Conservation (phyloP, 2,329 filamentous ascomycete genomes). For the Xylariaceae sp. region DNA sequence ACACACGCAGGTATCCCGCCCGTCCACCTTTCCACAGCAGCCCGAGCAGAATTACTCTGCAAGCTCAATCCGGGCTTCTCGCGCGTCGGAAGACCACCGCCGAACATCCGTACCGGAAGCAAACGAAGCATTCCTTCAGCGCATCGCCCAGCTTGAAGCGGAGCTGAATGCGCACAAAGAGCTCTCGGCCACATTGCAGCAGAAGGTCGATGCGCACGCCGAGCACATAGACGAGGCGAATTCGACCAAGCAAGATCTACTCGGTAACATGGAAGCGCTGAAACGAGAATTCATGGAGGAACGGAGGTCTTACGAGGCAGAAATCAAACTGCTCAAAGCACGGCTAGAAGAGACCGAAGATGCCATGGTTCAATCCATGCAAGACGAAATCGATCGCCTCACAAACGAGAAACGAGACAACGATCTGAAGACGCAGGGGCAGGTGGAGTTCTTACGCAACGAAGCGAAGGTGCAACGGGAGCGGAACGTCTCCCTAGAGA, state of each 20-base stretch:
- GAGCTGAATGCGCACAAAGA: slow-evolving; percentile 73
- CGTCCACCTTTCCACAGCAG: slow-evolving; percentile 50
- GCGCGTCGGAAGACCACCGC: slow-evolving; percentile 39
- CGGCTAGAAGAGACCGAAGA: slow-evolving; percentile 87
- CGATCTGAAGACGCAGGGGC: slow-evolving; percentile 52
- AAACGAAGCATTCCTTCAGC: slow-evolving; percentile 41
- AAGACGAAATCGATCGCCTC: slow-evolving; percentile 64
- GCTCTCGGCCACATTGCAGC: slow-evolving; percentile 59
- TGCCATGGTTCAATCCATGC: slow-evolving; percentile 70
- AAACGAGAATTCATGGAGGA: slow-evolving; percentile 85
- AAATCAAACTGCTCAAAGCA: slow-evolving; percentile 69
- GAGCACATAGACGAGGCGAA: slow-evolving; percentile 77
- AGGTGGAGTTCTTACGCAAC: slow-evolving; percentile 57
- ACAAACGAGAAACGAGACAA: slow-evolving; percentile 54
- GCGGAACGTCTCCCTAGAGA: slow-evolving; percentile 52
- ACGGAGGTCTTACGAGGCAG: slow-evolving; percentile 73
- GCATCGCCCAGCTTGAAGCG: slow-evolving; percentile 63
- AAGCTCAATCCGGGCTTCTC: slow-evolving; percentile 42
- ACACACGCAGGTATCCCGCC: slow-evolving; percentile 58
- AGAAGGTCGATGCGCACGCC: slow-evolving; percentile 56
- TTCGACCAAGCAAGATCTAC: slow-evolving; percentile 86
- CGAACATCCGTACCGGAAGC: slow-evolving; percentile 40
- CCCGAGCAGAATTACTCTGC: slow-evolving; percentile 46
- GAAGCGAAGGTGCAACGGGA: slow-evolving; percentile 56
- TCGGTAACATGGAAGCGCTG: slow-evolving; percentile 89